Evolutionary conservation across 2,329 filamentous ascomycete species (phyloP), one percentile per base, ranked within the genome.

Genomic region (Meredithiella fracta): DNA sequence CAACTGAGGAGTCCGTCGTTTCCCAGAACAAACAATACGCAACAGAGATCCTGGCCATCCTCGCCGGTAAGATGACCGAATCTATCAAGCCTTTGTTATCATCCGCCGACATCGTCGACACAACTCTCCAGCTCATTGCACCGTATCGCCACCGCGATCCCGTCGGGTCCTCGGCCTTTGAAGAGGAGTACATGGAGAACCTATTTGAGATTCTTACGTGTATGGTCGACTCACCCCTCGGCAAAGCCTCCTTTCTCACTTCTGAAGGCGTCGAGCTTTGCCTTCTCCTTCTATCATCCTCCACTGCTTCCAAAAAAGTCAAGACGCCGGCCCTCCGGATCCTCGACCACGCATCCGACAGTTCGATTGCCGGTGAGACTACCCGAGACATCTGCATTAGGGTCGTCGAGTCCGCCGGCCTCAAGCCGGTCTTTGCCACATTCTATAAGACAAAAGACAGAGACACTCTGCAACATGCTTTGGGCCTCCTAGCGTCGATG

Each of bases 181-280:
- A 97, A 67, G 90, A 95, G 65, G 92, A 98, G 69, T 96, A 86
- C 66, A 86, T 94, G 65, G 88, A 94, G 68, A 95, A 98, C 61
- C 66, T 96, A 0, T 98, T 98, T 66, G 90, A 95, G 64, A 80
- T 83, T 1, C 66, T 97, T 17, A 86, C 86, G 0, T 94, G 86
- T 62, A 70, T 94, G 1, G 85, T 83, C 0, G 86, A 94, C 62
- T 84, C 88, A 58, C 67, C 74, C 0, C 69, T 75, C 3, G 90
- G 90, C 4, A 96, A 96, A 67, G 64, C 70, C 8, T 87, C 86
- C 58, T 92, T 97, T 60, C 65, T 95, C 34, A 86, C 92, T 62
- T 89, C 87, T 1, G 92, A 98, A 70, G 92, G 92, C 38, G 78
- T 95, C 9, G 92, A 98, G 66, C 77, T 98, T 4, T 87, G 83